Evolutionary conservation across 169 alveolate genomes (phyloP).

Genomic region (Cystoisospora suis): DNA sequence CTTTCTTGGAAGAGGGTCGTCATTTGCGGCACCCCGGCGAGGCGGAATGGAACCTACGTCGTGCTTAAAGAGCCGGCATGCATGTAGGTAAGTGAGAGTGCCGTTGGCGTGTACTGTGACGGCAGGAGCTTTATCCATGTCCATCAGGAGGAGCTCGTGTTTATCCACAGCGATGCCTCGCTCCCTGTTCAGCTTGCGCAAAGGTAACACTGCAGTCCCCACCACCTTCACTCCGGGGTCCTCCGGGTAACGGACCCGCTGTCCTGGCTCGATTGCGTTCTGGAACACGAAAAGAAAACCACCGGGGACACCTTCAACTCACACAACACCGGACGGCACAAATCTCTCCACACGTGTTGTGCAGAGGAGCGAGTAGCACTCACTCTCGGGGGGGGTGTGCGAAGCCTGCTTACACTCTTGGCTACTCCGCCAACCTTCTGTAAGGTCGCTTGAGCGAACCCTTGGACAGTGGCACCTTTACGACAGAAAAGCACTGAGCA

Average conservation of each 20-base stretch:
- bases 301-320: too few species aligned
- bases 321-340: background rate
- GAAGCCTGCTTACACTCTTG: background rate
- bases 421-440: too few species aligned
- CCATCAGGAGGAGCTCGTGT: slow-evolving; percentile 1
- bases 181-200: background rate
- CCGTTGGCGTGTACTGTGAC: background rate
- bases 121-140: background rate
- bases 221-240: background rate
- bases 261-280: background rate
- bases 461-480: too few species aligned
- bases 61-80: slow-evolving; percentile 5
- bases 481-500: too few species aligned
- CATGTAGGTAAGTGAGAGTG: background rate
- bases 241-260: background rate
- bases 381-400: background rate
- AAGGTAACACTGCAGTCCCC: background rate
- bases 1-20: too few species aligned
- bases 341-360: background rate
- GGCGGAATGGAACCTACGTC: too few species aligned
- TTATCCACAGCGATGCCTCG: background rate
- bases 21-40: too few species aligned
- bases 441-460: too few species aligned
- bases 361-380: background rate
- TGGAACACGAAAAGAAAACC: background rate